Evolutionary conservation across 345 rosid genomes (phyloP), one percentile per base, ranked within the genome.

Genomic region (Eucalyptus cloeziana): DNA sequence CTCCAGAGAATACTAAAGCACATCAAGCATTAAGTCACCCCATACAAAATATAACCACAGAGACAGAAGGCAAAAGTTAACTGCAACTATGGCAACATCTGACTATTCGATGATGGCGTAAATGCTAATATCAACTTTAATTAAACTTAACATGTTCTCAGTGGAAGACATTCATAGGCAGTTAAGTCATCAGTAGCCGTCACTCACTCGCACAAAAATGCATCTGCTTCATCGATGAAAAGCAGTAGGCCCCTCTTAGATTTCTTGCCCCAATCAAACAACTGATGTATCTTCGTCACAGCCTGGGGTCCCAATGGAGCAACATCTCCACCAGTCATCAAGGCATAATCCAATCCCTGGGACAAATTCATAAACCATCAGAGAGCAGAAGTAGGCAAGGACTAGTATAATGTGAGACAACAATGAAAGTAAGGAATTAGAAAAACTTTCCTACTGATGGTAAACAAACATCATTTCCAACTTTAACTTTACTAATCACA

Each of bases 291-390:
- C 95, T 98, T 98, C 8, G 99, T 98, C 90, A 97, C 99, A 87
- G 99, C 99, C 93, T 98, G 99, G 71, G 99, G 91, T 90, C 99
- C 99, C 90, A 98, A 93, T 9, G 99, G 99, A 88, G 99, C 98
- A 89, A 98, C 98, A 94, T 98, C 99, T 67, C 99, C 99, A 60
- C 99, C 99, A 1, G 99, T 98, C 99, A 98, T 98, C 96, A 98
- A 93, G 21, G 99, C 99, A 93, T 98, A 98, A 91, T 97, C 99
- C 89, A 98, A 93, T 76, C 99, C 99, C 99, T 98, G 93, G 90
- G 90, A 60, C 69, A 90, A 86, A 91, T 43, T 24, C 60, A 67
- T 10, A 89, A 51, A 40, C 86, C 87, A 83, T 90, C 27, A 86
- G 86, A 86, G 44, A 64, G 40, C 86, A 37, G 33, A 22, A 33